Percentiles rank a stretch among this genome's conserved stretches.
Conservation (phyloP, 106 monocot genomes). For the Dendrobium chrysotoxum region DNA sequence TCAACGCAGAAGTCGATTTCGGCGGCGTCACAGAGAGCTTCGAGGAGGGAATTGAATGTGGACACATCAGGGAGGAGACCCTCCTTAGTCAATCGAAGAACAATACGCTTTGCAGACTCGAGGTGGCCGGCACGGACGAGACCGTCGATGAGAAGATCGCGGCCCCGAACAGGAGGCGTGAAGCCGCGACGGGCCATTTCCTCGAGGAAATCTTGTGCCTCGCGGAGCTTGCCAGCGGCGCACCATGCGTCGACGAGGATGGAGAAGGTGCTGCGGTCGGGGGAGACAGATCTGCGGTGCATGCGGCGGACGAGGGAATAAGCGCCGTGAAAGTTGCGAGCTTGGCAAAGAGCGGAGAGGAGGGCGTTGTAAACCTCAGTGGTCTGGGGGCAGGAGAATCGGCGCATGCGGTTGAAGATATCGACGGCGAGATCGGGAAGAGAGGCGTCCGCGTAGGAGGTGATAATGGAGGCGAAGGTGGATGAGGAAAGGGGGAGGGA, state of each 20-base stretch:
- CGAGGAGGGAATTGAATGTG: constrained; percentile 71
- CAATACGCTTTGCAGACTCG: constrained; percentile 74
- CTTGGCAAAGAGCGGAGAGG: constrained; percentile 47
- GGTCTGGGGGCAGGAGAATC: constrained; percentile 52
- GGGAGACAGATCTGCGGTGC: constrained; percentile 55
- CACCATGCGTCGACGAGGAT: constrained; percentile 88
- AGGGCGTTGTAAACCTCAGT: constrained; percentile 64
- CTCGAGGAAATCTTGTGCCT: constrained; percentile 83
- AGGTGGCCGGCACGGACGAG: constrained; percentile 75
- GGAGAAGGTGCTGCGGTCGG: constrained; percentile 57
- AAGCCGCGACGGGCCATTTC: constrained; percentile 77
- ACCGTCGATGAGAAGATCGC: constrained; percentile 82
- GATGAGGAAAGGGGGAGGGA: constrained; percentile 52
- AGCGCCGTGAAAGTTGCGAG: constrained; percentile 56
- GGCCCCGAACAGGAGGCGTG: constrained; percentile 67
- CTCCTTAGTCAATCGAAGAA: constrained; percentile 79
- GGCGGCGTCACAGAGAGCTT: constrained; percentile 51
- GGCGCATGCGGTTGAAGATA: constrained; percentile 69
- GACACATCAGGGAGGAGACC: constrained; percentile 72
- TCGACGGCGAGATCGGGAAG: constrained; percentile 67
- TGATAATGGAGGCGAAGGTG: constrained; percentile 59
- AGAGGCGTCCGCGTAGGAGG: constrained; percentile 43
- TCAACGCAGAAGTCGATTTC: constrained; percentile 61
- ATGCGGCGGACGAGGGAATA: constrained; percentile 84
- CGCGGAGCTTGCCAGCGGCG: constrained; percentile 70